Evolutionary conservation across 257 asterid species (phyloP).

Genomic region (Petunia secreta): DNA sequence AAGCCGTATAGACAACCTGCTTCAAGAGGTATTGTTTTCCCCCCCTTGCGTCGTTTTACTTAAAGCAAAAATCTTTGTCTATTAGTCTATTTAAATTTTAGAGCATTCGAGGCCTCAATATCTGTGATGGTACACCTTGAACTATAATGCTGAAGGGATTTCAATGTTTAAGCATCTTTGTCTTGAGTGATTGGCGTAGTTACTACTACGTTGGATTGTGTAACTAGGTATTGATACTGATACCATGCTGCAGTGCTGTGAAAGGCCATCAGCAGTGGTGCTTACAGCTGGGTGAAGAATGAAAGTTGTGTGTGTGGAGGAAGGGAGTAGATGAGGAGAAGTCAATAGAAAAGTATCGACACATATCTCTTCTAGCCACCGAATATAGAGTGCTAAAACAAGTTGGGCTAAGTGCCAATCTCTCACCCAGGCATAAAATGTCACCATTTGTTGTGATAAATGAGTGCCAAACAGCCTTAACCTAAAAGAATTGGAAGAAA

Average conservation of each 20-base stretch:
- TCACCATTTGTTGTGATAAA: background rate
- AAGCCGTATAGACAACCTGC: constrained; percentile 55
- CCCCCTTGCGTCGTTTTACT: background rate
- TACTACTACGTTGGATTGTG: constrained; percentile 15
- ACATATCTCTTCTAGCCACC: background rate
- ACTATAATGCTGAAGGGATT: background rate
- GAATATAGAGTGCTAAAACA: background rate
- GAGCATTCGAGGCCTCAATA: background rate
- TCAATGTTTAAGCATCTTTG: background rate
- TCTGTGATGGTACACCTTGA: background rate
- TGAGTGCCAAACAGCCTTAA: background rate
- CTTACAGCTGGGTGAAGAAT: constrained; percentile 5
- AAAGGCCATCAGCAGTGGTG: constrained; percentile 4
- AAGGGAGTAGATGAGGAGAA: background rate
- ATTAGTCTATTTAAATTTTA: background rate
- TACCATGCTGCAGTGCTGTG: background rate
- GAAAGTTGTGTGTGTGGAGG: background rate
- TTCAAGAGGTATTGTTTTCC: constrained; percentile 56
- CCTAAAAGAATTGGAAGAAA: background rate
- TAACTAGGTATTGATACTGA: constrained; percentile 17
- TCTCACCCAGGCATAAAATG: background rate
- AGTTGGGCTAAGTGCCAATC: background rate
- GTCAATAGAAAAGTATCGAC: background rate
- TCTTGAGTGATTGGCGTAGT: background rate
- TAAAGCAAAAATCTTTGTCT: background rate